A percentile compares a stretch with the other conserved stretches of the same genome.
Conservation (phyloP, 805 yeast genomes). For the Candida dajiaensis region DNA sequence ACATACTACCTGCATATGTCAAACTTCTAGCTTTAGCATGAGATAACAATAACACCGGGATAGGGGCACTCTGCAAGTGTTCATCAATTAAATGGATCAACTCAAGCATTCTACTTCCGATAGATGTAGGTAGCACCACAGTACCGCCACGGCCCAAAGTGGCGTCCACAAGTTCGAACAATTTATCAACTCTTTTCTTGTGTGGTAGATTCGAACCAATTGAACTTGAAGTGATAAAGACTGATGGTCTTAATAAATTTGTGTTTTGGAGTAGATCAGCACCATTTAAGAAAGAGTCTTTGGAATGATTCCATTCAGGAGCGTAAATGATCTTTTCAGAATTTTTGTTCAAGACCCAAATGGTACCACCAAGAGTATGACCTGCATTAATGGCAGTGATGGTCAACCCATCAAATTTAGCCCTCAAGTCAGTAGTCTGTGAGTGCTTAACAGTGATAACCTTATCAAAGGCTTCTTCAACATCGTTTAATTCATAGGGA, state of each 20-base stretch:
- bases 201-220: constrained; percentile 61
- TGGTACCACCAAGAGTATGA: constrained; percentile 87
- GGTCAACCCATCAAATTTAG: constrained; percentile 50
- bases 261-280: constrained; percentile 58
- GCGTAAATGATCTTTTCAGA: constrained; percentile 83
- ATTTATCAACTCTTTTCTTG: constrained; percentile 55
- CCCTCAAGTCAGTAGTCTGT: constrained; percentile 63
- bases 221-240: constrained; percentile 68
- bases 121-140: constrained; percentile 74
- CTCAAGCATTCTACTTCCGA: constrained; percentile 79
- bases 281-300: constrained; percentile 75
- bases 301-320: constrained; percentile 92
- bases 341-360: constrained; percentile 73
- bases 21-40: constrained; percentile 74
- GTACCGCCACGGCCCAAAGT: constrained; percentile 73
- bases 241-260: constrained; percentile 71
- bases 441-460: constrained; percentile 68
- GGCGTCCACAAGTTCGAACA: constrained; percentile 56
- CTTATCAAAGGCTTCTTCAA: constrained; percentile 75
- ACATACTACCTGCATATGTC: constrained; percentile 78
- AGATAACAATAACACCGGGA: constrained; percentile 73
- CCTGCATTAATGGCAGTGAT: constrained; percentile 89
- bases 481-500: constrained; percentile 58
- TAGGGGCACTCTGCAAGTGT: constrained; percentile 40
- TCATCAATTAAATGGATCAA: constrained; percentile 68